phyloP scores from a whole-genome alignment of 2,329 filamentous ascomycete species.

The Fusarium sp. region DNA sequence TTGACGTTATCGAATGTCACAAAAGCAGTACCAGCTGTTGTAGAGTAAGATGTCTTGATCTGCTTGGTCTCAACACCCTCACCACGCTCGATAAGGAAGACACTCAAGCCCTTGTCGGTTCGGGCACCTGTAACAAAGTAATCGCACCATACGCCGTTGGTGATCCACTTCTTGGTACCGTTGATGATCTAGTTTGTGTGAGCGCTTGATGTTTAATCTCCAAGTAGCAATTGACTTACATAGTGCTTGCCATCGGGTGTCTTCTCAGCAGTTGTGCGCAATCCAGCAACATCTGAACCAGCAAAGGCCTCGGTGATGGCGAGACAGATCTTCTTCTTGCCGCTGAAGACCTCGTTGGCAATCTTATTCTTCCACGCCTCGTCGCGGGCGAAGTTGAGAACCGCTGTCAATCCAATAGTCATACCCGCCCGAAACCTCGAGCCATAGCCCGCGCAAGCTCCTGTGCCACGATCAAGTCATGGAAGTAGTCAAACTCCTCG shows the following conservation, averaged over 20 bases:
- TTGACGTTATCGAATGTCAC: slow-evolving; percentile 89
- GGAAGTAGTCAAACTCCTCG: slow-evolving; percentile 88
- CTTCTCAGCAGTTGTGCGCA: slow-evolving; percentile 81
- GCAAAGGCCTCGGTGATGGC: slow-evolving; percentile 92
- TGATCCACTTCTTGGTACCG: slow-evolving; percentile 87
- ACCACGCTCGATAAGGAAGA: slow-evolving; percentile 77
- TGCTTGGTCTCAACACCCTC: slow-evolving; percentile 79
- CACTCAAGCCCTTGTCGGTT: slow-evolving; percentile 81
- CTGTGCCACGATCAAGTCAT: slow-evolving; percentile 80
- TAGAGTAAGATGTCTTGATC: slow-evolving; percentile 85
- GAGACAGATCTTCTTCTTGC: slow-evolving; percentile 87
- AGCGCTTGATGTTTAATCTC: not conserved
- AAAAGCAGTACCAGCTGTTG: slow-evolving; percentile 79
- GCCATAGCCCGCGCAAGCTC: slow-evolving; percentile 77
- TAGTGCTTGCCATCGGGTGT: slow-evolving; percentile 79
- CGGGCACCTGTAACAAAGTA: slow-evolving; percentile 86
- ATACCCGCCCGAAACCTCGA: slow-evolving; percentile 85
- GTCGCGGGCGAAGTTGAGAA: slow-evolving; percentile 81
- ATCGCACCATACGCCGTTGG: slow-evolving; percentile 81
- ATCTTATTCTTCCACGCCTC: slow-evolving; percentile 72
- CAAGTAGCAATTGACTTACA: slow-evolving; percentile 51
- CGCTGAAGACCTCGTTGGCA: slow-evolving; percentile 76
- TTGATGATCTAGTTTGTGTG: slow-evolving; percentile 60
- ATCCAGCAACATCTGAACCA: slow-evolving; percentile 79
- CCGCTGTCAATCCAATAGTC: slow-evolving; percentile 82